These are phyloP conservation scores for Taxawa tesnikishii DNA, from an alignment of 2,329 filamentous ascomycete genomes.

Conservation along the genomic window DNA sequence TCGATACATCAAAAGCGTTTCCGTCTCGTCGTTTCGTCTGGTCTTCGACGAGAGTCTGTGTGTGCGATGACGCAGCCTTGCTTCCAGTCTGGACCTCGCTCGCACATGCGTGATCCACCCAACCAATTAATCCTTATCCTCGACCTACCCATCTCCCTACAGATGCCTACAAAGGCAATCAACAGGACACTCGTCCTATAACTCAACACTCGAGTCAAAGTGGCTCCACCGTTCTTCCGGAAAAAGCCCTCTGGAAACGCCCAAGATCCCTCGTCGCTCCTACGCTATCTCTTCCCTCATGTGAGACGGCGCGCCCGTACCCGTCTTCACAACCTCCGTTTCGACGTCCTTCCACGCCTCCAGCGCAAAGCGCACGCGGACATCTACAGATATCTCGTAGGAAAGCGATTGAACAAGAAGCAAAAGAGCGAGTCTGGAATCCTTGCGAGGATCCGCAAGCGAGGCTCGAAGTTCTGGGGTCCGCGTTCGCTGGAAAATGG, in stretches of 20 bases:
- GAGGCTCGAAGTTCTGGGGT: constrained; percentile 16
- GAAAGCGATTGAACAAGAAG: constrained; percentile 37
- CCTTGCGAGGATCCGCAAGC: constrained; percentile 16
- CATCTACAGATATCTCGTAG: constrained; percentile 63
- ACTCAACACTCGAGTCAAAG: too few relatives aligned
- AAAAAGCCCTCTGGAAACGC: constrained; percentile 4
- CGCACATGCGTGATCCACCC: too few relatives aligned
- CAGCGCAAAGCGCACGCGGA: constrained; percentile 61
- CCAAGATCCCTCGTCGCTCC: constrained; percentile 22
- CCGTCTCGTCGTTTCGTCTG: too few relatives aligned
- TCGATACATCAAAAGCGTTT: too few relatives aligned
- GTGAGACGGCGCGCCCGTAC: constrained; percentile 52
- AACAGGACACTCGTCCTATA: too few relatives aligned
- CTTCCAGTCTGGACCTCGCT: too few relatives aligned
- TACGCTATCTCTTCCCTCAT: constrained; percentile 53
- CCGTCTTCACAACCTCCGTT: constrained; percentile 56
- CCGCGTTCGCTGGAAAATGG: constrained; percentile 19
- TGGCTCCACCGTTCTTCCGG: constrained; percentile 6
- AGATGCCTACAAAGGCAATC: too few relatives aligned
- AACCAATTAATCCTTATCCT: too few relatives aligned
- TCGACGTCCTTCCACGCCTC: constrained; percentile 60
- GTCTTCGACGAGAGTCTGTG: too few relatives aligned
- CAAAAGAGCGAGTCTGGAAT: constrained; percentile 18
- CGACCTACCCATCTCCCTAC: too few relatives aligned
- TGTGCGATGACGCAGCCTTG: too few relatives aligned